phyloP scores from a whole-genome alignment of 2,329 filamentous ascomycete species.

The Fusarium chaquense region DNA sequence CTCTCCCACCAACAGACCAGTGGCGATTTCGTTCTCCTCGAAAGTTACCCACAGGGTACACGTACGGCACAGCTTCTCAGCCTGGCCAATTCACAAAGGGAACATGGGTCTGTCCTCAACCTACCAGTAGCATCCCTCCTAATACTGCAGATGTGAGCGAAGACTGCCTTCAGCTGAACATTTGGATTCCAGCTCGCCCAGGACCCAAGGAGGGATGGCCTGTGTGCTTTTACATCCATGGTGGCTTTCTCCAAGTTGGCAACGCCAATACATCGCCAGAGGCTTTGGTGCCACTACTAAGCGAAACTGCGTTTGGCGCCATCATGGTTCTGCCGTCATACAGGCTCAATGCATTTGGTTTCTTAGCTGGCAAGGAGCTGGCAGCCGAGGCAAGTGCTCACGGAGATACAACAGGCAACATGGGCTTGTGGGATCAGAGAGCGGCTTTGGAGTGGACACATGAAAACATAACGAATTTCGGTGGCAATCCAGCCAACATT shows the following conservation, averaged over 20 bases:
- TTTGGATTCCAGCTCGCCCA: conserved; percentile 1
- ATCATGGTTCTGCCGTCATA: background rate
- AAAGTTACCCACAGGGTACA: background rate
- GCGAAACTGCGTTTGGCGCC: background rate
- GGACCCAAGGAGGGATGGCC: background rate
- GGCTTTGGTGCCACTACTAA: background rate
- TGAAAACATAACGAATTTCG: background rate
- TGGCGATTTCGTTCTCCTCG: background rate
- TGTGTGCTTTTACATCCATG: background rate
- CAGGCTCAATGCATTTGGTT: background rate
- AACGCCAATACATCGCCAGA: background rate
- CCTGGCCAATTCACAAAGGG: background rate
- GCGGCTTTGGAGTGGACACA: background rate
- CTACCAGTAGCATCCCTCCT: background rate
- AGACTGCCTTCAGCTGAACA: conserved; percentile 3
- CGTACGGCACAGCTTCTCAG: background rate
- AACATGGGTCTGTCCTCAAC: background rate
- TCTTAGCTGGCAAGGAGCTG: background rate
- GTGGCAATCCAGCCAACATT: background rate
- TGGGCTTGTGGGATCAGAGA: background rate
- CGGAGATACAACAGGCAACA: background rate
- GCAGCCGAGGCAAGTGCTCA: background rate
- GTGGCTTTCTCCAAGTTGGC: background rate
- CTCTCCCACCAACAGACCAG: background rate
- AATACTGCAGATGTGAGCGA: background rate